A percentile compares a stretch with the other conserved stretches of the same genome.
These are phyloP conservation scores for Tetracladium marchalianum DNA, from an alignment of 495 filamentous ascomycete genomes.

Conservation along the genomic window DNA sequence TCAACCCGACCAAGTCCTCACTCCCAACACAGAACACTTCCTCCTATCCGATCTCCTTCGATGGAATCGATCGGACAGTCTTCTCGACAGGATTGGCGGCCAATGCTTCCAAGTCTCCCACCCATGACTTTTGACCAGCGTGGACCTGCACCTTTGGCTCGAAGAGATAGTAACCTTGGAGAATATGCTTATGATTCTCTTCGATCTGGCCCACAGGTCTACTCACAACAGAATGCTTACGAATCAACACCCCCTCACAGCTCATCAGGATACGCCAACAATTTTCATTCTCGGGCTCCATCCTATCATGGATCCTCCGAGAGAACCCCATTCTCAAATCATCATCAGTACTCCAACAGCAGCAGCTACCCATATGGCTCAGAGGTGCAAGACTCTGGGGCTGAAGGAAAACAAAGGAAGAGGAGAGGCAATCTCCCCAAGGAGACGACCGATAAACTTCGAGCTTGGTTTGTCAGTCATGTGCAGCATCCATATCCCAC, in stretches of 20 bases:
- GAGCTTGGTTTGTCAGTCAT: slow-evolving; percentile 72
- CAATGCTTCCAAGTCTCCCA: slow-evolving; percentile 24
- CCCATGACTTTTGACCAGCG: slow-evolving; percentile 18
- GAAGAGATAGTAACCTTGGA: slow-evolving; percentile 15
- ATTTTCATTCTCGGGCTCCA: slow-evolving; percentile 23
- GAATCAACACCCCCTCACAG: slow-evolving; percentile 12
- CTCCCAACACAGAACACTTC: slow-evolving; percentile 11
- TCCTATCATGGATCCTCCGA: slow-evolving; percentile 29
- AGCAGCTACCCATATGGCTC: slow-evolving; percentile 18
- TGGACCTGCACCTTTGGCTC: slow-evolving; percentile 3
- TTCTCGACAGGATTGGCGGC: slow-evolving; percentile 15
- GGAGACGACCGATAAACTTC: slow-evolving; percentile 69
- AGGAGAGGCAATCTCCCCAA: slow-evolving; percentile 76
- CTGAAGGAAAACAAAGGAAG: slow-evolving; percentile 48
- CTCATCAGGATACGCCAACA: too few species aligned
- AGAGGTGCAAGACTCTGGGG: slow-evolving; percentile 18
- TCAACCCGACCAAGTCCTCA: slow-evolving; percentile 22
- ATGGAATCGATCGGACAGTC: slow-evolving; percentile 15
- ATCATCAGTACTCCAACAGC: slow-evolving; percentile 19
- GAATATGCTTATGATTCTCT: slow-evolving; percentile 18
- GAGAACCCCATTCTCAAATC: slow-evolving; percentile 24
- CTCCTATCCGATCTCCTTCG: slow-evolving; percentile 18
- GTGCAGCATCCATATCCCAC: slow-evolving; percentile 77
- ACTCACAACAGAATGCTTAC: slow-evolving; percentile 6
- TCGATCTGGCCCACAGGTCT: slow-evolving; percentile 15